Evolutionary conservation across 1,139 yeast genomes (phyloP), one percentile per base, ranked within the genome.

Genomic region (Taphrina confusa): DNA sequence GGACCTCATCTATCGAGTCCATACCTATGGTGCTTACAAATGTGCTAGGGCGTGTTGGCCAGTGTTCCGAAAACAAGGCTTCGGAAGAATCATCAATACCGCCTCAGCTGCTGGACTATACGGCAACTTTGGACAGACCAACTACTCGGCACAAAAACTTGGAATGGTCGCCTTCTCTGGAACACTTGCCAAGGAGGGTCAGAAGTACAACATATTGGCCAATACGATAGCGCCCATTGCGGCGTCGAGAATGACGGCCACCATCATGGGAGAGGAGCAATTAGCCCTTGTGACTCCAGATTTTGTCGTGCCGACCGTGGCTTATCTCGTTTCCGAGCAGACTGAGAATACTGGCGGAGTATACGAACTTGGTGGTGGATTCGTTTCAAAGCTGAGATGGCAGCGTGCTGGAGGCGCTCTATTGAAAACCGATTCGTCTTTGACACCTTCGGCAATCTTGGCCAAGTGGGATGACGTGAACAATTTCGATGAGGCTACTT

Each of bases 121-220:
- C 72, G 98, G 98, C 67, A 90, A 90, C 77, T 92, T 90, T 75
- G 98, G 98, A 61, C 98, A 92, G 75, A 83, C 96, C 52, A 92
- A 92, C 77, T 92, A 92, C 76, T 84, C 96, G 1, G 94, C 96
- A 45, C 97, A 97, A 47, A 92, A 92, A 75, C 77, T 87, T 65
- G 97, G 89, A 25, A 78, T 90, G 62, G 87, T 91, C 63, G 97
- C 97, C 20, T 83, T 92, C 70, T 86, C 95, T 54, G 96, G 92
- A 75, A 89, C 97, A 30, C 80, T 91, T 68, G 96, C 97, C 42
- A 90, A 89, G 76, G 98, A 92, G 75, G 98, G 98, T 67, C 81
- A 72, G 62, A 88, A 80, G 72, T 83, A 87, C 77, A 90, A 90
- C 75, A 91, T 92, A 70, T 76, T 77, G 65, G 89, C 88, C 52